These are phyloP conservation scores for Pseudocercospora cruenta DNA, from an alignment of 2,329 filamentous ascomycete species.

Conservation along the genomic window DNA sequence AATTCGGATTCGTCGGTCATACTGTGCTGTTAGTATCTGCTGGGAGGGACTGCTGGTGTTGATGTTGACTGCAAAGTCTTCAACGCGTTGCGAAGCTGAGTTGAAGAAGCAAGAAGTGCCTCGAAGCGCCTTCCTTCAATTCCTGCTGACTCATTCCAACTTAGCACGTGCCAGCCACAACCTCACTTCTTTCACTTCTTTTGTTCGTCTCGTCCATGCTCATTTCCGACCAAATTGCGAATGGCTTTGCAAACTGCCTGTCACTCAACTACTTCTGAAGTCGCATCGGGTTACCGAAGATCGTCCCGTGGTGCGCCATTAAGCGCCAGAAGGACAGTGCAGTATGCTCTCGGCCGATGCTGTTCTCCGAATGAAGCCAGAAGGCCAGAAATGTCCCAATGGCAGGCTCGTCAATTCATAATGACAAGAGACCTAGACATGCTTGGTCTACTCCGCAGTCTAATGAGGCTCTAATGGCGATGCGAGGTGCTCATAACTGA, in stretches of 20 bases:
- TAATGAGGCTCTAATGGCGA: too few species aligned
- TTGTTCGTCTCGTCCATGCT: background rate
- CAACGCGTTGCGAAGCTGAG: background rate
- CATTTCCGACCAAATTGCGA: background rate
- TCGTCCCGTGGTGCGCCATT: background rate
- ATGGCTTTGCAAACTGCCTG: too few species aligned
- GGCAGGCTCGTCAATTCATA: background rate
- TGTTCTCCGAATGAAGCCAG: background rate
- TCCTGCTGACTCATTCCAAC: background rate
- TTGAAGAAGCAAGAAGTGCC: background rate
- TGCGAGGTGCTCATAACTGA: too few species aligned
- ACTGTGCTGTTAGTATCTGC: conserved; percentile 17
- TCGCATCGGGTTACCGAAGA: background rate
- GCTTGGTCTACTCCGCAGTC: too few species aligned
- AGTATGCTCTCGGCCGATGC: background rate
- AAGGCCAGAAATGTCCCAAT: background rate
- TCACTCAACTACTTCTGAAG: background rate
- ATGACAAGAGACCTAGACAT: too few species aligned
- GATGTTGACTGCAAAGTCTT: background rate
- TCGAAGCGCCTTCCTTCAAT: background rate
- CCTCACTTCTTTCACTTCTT: background rate
- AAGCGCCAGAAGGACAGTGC: background rate
- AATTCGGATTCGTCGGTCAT: conserved; percentile 37
- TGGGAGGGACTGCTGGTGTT: background rate
- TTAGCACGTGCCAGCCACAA: background rate